Evolutionary conservation across 768 basidiomycete genomes (phyloP), one percentile per base, ranked within the genome.

Genomic region (Termitomyces sp.): DNA sequence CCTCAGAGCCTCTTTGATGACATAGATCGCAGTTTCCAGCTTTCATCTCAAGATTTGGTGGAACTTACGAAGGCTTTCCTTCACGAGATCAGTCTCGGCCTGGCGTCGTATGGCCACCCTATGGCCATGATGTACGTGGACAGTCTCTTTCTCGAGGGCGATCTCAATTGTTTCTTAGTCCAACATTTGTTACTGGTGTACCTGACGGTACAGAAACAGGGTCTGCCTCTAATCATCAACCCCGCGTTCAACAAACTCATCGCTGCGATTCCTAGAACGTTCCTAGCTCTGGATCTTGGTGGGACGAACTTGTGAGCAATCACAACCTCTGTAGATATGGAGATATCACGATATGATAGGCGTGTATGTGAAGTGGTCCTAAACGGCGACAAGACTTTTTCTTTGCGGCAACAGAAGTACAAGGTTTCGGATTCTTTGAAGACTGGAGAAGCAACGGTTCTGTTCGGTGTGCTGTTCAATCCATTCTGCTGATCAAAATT

Each of bases 181-280:
- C 97, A 6, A 91, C 93, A 10, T 99, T 93, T 73, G 93, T 98
- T 43, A 93, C 91, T n/a, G 88, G 89, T 51, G 93, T 97, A 26
- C 97, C 97, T 45, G 82, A 97, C 71, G 97, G 97, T 46, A 85
- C 87, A 50, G 97, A 99, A 74, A 89, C 84, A 57, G 97, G 97
- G 93, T 94, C 83, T 40, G 33, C 53, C 47, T 24, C 40, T 12
- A 27, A 39, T 48, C 33, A 39, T 40, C 27, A 24, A 45, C 46
- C 33, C 49, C n/a, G 30, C 36, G 27, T 42, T 33, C 36, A 32
- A 50, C 48, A 32, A 57, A 36, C 58, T 33, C 40, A 53, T 44
- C 47, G 42, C 49, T 22, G 3, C 32, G 45, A 57, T 51, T 51
- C 49, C 8, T 65, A 97, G 95, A 45, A 96, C 94, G 6, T 99